phyloP scores from a whole-genome alignment of 2,329 filamentous ascomycete genomes.

The Capronia epimyces region DNA sequence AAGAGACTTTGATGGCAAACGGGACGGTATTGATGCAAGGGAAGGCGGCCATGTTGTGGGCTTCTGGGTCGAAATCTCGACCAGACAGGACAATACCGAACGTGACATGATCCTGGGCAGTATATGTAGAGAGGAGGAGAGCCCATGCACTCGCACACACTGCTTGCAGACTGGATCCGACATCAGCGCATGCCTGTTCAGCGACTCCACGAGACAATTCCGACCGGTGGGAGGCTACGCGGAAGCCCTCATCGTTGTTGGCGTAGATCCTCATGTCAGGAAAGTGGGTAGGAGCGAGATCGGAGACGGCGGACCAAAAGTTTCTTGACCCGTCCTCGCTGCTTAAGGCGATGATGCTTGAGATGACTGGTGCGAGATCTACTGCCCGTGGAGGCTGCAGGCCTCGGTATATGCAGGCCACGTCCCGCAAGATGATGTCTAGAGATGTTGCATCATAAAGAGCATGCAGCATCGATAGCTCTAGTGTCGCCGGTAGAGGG shows the following conservation, averaged over 20 bases:
- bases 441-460: slow-evolving; percentile 80
- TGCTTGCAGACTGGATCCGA: slow-evolving; percentile 69
- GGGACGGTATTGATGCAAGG: slow-evolving; percentile 81
- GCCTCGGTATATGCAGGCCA: slow-evolving; percentile 43
- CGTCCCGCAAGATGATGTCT: slow-evolving; percentile 56
- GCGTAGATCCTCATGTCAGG: slow-evolving; percentile 65
- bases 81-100: slow-evolving; percentile 81
- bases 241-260: slow-evolving; percentile 33
- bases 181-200: slow-evolving; percentile 50
- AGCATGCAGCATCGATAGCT: slow-evolving; percentile 66
- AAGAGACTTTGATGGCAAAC: slow-evolving; percentile 53
- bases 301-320: slow-evolving; percentile 61
- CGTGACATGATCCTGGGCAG: slow-evolving; percentile 65
- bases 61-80: slow-evolving; percentile 55
- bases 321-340: slow-evolving; percentile 31
- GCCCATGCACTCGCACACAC: slow-evolving; percentile 74
- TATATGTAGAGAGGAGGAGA: slow-evolving; percentile 66
- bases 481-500: slow-evolving; percentile 32
- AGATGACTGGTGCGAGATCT: slow-evolving; percentile 42
- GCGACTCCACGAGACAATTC: slow-evolving; percentile 43
- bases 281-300: slow-evolving; percentile 62
- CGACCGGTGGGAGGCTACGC: slow-evolving; percentile 37
- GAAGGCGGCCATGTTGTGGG: slow-evolving; percentile 55
- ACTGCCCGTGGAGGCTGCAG: slow-evolving; percentile 19
- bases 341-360: slow-evolving; percentile 38